Base-by-base conservation (phyloP, 2,329 filamentous ascomycete genomes). In the Epichloe coenophiala region DNA sequence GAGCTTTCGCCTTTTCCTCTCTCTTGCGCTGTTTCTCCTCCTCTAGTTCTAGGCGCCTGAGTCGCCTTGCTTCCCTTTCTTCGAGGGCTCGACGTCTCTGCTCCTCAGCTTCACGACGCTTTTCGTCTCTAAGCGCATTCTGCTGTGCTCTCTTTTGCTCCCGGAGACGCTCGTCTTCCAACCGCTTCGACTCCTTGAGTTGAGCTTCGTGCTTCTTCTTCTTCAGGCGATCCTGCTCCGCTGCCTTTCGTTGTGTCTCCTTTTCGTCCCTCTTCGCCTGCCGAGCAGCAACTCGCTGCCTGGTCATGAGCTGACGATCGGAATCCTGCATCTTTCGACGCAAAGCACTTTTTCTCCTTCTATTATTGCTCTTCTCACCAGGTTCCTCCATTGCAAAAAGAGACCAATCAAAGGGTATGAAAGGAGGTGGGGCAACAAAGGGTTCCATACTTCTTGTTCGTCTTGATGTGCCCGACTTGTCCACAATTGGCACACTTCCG, bases 401-500 rank as follows among this genome's bases (percentile, higher is more conserved):
- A 59, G 57, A 66, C 65, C 65, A 66, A 62, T 67, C 63, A 61
- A 65, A 68, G 27, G 58, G 49, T 41, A 53, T 50, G 44, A 52
- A 56, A 39, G 60, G 56, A 56, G 62, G 57, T 53, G 61, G 63
- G 54, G 60, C 61, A 51, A 52, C 50, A 41, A 54, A 57, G 54
- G 53, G 51, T 47, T 51, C 68, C 75, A 70, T 79, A 93, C 88
- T 96, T 97, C 73, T 96, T 95, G 74, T 97, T 97, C 45, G 91
- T 97, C 70, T 96, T 96, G 74, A 98, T 98, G 63, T 98, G 93
- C 35, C 93, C 93, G 50, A 95, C 86, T 66, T 93, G 86, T 47
- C 93, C 93, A 70, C 93, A 98, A 68, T 96, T 97, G 58, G 93
- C 93, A 70, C 93, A 98, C 72, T 97, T 97, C 60, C 94, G 79